Evolutionary conservation across 225 moss, liverwort and hornwort genomes (phyloP), one percentile per base, ranked within the genome.

Genomic region (Bryum argenteum): DNA sequence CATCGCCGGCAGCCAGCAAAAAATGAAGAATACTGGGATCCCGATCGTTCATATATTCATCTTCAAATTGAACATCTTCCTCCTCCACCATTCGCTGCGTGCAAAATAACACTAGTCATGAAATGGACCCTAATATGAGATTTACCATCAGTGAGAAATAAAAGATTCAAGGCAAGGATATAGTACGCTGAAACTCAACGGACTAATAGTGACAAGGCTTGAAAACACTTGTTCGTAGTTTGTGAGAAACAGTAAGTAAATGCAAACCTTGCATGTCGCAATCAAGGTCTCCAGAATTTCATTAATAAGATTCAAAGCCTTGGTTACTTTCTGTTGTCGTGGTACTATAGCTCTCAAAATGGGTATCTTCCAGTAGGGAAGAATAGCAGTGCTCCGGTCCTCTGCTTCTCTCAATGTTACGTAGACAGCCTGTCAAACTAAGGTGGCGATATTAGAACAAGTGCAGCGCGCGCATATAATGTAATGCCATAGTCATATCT

Each of bases 1-100:
- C 87, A 69, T 94, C 90, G 66, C 94, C 94, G 42, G 94, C 87
- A 75, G 91, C 94, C 74, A 94, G 63, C 77, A 94, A 70, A 70
- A 94, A 94, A 69, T 91, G 88, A 21, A 94, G 88, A 53, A 94
- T 94, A 67, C 94, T 94, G 39, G 94, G 94, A 70, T 94, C 94
- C 56, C 85, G 90, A 66, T 87, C 91, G 78, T 80, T 91, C 8
- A 94, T 68, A 75, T 90, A 94, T 65, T 94, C 94, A 55, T 91
- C 91, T 61, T 76, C 74, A 68, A 94, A 94, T 17, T 87, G 83
- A 53, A 85, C 77, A 61, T 90, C 77, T 73, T 94, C 94, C 47
- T 90, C 91, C 51, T 87, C 88, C 12, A 94, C 89, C 76, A 90
- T 87, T 72, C 80, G 77, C 94, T 94, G 89, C 79, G 71, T 54